Evolutionary conservation across 1,284 basidiomycete genomes (phyloP), one percentile per base, ranked within the genome.

Genomic region (Sanghuangporus baumii): DNA sequence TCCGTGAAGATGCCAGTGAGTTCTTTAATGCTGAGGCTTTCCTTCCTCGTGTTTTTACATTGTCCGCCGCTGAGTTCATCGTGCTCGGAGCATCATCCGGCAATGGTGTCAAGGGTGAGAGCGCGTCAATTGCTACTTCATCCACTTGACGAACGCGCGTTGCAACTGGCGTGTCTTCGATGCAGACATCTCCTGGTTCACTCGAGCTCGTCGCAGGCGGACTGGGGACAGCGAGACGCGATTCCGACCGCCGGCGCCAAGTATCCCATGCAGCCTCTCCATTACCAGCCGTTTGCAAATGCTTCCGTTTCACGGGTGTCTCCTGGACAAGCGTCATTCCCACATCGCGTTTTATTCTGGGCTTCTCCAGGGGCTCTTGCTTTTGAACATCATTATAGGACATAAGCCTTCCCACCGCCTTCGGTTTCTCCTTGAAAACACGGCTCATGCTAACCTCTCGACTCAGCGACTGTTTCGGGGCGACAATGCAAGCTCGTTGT

Each of bases 401-500:
- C 55, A 40, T 64, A 1, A 23, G 20, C 37, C 52, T 57, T 26
- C 14, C 43, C 3, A 36, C 20, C 14, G 37, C 23, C 48, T 60
- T 64, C 11, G 51, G 40, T 26, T 60, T 67, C 16, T 75, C 74
- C 69, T 84, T 87, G 74, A 90, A 88, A 23, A 74, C 81, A 26
- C 85, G 80, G 12, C 83, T 84, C 88, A 90, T 90, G 72, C 85
- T 89, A 66, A 90, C 78, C 71, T 90, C 88, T 38, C 85, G 78
- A 61, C 79, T 82, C 18, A 89, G 71, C 3, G 79, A 72, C 7
- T 80, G 77, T 66, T 81, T 82, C 0, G 71, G 67, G 64, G 76
- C 71, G 64, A 74, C 71, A 9, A 65, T 34, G 67, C 76, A 74
- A 57, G 74, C 66, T 37, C 80, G 76, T 66, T 78, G 76, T 23